Conservation (phyloP, 441 rosid species). For the Omphalea diandra region DNA sequence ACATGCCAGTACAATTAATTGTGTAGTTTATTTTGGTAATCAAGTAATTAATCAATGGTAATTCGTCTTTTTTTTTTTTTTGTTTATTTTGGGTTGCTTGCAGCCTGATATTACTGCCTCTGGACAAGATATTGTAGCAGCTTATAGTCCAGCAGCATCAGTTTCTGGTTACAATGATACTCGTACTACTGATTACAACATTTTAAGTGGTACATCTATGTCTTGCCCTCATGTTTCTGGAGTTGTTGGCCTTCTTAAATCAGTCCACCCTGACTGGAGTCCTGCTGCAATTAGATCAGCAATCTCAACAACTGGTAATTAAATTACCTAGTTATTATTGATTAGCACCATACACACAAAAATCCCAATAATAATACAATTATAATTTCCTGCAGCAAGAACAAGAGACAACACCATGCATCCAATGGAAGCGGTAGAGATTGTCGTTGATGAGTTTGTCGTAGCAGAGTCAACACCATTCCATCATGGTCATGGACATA, state of each 20-base stretch:
- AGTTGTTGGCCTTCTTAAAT: constrained; percentile 51
- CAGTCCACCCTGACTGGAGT: constrained; percentile 52
- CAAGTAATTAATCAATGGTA: neutral
- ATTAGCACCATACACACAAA: too few relatives aligned
- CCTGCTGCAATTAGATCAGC: constrained; percentile 66
- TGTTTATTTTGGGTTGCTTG: neutral
- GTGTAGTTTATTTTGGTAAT: too few relatives aligned
- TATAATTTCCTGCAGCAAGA: neutral
- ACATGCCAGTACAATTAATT: too few relatives aligned
- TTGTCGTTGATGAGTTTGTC: too few relatives aligned
- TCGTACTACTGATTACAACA: constrained; percentile 36
- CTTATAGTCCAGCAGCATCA: constrained; percentile 36
- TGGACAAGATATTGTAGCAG: constrained; percentile 59
- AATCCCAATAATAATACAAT: too few relatives aligned
- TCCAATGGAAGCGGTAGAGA: too few relatives aligned
- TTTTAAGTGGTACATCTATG: constrained; percentile 64
- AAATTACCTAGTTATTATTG: neutral
- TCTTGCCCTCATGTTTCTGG: constrained; percentile 74
- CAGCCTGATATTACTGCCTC: constrained; percentile 74
- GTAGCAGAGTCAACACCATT: constrained; percentile 67
- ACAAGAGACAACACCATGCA: neutral
- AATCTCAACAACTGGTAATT: constrained; percentile 57
- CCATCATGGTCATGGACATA: constrained; percentile 59
- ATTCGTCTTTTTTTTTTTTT: too few relatives aligned
- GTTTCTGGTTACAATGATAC: too few relatives aligned